Evolutionary conservation across 129 eudicot genomes (phyloP).

Genomic region (Flaveria brownii): DNA sequence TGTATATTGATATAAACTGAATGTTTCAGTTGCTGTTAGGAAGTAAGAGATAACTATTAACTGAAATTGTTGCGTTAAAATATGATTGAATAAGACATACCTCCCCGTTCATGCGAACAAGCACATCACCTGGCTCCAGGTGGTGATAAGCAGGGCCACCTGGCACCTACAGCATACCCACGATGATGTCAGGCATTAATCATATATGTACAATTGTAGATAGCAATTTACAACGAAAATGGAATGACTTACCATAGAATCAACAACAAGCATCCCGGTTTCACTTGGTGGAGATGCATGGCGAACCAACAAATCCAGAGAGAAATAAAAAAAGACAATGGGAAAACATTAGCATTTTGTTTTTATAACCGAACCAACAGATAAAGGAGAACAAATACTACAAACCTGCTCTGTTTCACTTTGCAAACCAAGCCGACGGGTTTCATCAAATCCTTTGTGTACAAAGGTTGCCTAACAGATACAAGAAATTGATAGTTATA

Average conservation of each 20-base stretch:
- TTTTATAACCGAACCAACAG: neutral
- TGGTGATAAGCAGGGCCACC: slow-evolving; percentile 90
- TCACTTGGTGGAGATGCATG: slow-evolving; percentile 84
- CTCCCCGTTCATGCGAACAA: slow-evolving; percentile 83
- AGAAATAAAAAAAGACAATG: slow-evolving; percentile 16
- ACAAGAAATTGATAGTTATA: slow-evolving; percentile 12
- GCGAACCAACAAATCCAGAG: slow-evolving; percentile 77
- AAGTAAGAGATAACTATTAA: neutral
- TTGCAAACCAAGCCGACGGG: slow-evolving; percentile 92
- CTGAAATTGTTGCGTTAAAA: neutral
- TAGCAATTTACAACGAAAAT: slow-evolving; percentile 16
- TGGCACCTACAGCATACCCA: slow-evolving; percentile 70
- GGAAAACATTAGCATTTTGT: neutral
- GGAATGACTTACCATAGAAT: slow-evolving; percentile 74
- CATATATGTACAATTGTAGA: slow-evolving; percentile 7
- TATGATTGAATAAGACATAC: slow-evolving; percentile 38
- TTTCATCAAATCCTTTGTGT: slow-evolving; percentile 98
- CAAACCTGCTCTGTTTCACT: slow-evolving; percentile 85
- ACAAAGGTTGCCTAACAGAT: slow-evolving; percentile 75
- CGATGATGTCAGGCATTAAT: slow-evolving; percentile 9
- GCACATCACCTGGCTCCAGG: slow-evolving; percentile 95
- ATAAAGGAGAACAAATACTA: too few relatives aligned
- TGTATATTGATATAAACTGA: neutral
- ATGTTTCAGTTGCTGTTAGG: slow-evolving; percentile 6
- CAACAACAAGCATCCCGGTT: slow-evolving; percentile 99